phyloP scores from a whole-genome alignment of 768 basidiomycete species.

The Naganishia vaughanmartiniae region DNA sequence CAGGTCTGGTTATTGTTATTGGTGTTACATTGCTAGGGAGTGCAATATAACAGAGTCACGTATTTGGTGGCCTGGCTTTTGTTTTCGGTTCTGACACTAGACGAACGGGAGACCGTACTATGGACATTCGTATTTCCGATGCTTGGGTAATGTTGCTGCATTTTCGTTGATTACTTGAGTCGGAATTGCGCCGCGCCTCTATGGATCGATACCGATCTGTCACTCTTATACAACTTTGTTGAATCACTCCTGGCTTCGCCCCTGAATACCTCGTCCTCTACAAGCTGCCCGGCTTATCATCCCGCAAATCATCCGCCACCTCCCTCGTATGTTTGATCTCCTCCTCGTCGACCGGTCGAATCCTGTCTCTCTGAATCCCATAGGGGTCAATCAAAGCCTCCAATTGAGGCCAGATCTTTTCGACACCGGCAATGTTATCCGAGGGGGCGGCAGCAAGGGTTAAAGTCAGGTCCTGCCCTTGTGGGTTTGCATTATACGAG shows the following conservation, averaged over 20 bases:
- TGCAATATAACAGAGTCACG: background rate
- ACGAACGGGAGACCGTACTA: background rate
- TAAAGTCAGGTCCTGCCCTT: constrained; percentile 22
- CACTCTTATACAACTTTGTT: background rate
- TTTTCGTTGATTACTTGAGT: too few relatives aligned
- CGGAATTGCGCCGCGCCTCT: too few relatives aligned
- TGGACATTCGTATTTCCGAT: background rate
- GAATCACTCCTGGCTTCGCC: background rate
- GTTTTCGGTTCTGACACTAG: background rate
- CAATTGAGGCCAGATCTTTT: constrained; percentile 52
- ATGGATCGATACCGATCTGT: background rate
- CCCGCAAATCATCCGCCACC: constrained; percentile 48
- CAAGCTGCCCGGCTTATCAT: background rate
- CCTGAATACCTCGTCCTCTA: background rate
- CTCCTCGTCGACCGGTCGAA: constrained; percentile 27
- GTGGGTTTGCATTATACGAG: constrained; percentile 15
- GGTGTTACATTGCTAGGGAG: background rate
- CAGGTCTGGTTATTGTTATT: background rate
- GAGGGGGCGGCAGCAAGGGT: constrained; percentile 32
- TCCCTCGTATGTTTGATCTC: constrained; percentile 39
- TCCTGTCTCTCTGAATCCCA: constrained; percentile 35
- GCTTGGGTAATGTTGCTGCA: too few relatives aligned
- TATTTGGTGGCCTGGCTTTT: background rate
- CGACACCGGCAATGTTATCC: constrained; percentile 38
- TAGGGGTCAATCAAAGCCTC: constrained; percentile 47